Conservation (phyloP, 192 early-diverging fungal species). For the Diversispora epigaea region DNA sequence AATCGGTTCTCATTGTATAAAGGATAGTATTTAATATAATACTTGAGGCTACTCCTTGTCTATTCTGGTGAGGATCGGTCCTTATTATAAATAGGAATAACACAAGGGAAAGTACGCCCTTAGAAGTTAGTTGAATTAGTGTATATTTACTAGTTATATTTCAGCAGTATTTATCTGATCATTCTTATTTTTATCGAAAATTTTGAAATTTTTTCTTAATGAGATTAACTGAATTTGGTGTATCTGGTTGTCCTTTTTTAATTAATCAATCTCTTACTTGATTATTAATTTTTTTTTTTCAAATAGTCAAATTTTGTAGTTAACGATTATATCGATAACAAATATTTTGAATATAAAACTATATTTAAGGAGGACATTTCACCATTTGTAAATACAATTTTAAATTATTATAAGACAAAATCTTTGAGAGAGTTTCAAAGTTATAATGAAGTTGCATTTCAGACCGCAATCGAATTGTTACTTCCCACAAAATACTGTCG, state of each 20-base stretch:
- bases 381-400: background rate
- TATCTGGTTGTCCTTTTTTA: too few relatives aligned
- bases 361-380: background rate
- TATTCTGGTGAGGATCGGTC: background rate
- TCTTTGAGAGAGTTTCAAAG: background rate
- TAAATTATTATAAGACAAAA: slow-evolving; percentile 11
- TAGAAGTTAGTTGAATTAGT: slow-evolving; percentile 5
- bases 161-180: slow-evolving; percentile 1
- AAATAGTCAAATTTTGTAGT: background rate
- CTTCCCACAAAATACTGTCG: slow-evolving; percentile 18
- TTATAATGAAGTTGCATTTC: slow-evolving; percentile 4
- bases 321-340: slow-evolving; percentile 9
- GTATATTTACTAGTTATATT: background rate
- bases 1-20: slow-evolving; percentile 12
- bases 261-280: too few relatives aligned
- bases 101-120: background rate
- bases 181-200: slow-evolving; percentile 8
- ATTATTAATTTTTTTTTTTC: slow-evolving; percentile 7
- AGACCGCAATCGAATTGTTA: slow-evolving; percentile 6
- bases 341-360: background rate
- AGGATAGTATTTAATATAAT: slow-evolving; percentile 6
- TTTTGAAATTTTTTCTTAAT: too few relatives aligned
- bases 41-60: slow-evolving; percentile 1
- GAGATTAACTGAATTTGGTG: too few relatives aligned
- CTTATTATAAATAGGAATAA: background rate